These are phyloP conservation scores for Metarhizium rileyi DNA, from an alignment of 2,329 filamentous ascomycete genomes.

Conservation along the genomic window DNA sequence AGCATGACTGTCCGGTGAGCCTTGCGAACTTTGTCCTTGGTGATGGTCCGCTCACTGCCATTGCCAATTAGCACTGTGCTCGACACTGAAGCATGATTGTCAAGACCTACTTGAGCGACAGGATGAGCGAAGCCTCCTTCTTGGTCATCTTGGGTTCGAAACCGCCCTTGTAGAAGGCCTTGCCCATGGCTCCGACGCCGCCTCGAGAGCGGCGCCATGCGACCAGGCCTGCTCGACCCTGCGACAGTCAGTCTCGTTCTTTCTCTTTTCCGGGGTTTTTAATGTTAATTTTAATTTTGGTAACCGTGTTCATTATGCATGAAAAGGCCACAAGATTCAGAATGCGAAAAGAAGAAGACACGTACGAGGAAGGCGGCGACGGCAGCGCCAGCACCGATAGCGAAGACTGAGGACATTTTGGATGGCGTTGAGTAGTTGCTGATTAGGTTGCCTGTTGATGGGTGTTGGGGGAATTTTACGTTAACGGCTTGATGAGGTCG, in stretches of 20 bases:
- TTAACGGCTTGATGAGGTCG: slow-evolving; percentile 11
- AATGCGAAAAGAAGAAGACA: not conserved
- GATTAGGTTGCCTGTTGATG: not conserved
- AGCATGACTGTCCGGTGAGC: slow-evolving; percentile 94
- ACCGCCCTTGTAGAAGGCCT: slow-evolving; percentile 96
- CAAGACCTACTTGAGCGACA: slow-evolving; percentile 67
- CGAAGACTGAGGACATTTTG: slow-evolving; percentile 34
- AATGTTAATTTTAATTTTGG: too few relatives aligned
- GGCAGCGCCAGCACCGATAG: slow-evolving; percentile 37
- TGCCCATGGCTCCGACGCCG: slow-evolving; percentile 69
- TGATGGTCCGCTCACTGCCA: slow-evolving; percentile 70
- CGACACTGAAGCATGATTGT: not conserved
- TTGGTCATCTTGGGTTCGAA: slow-evolving; percentile 93
- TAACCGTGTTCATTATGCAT: not conserved
- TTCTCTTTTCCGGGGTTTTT: too few relatives aligned
- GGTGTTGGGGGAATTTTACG: slow-evolving; percentile 16
- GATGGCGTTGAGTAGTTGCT: not conserved
- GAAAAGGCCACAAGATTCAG: not conserved
- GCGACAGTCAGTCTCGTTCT: slow-evolving; percentile 3
- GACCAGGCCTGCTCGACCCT: slow-evolving; percentile 89
- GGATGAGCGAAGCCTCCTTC: slow-evolving; percentile 80
- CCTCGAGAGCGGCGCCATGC: slow-evolving; percentile 76
- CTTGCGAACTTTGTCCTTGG: slow-evolving; percentile 90
- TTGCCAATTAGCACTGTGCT: slow-evolving; percentile 6
- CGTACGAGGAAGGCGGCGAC: slow-evolving; percentile 43